Evolutionary conservation across 306 rosid species (phyloP).

Genomic region (Coriaria nepalensis): DNA sequence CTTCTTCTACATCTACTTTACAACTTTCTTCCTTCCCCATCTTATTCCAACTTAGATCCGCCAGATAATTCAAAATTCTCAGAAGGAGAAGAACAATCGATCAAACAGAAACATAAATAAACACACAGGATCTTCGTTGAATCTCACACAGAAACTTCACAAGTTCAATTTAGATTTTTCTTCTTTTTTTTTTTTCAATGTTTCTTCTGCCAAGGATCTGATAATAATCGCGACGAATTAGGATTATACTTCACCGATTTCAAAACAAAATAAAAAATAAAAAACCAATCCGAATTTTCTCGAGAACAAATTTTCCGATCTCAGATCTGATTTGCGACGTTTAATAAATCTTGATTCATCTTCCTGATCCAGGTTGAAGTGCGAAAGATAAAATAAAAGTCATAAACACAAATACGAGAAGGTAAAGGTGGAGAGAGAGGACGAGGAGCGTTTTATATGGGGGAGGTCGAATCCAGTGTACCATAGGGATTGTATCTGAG

Average conservation of each 20-base stretch:
- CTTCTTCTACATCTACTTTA: conserved; percentile 77
- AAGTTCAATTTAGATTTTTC: conserved; percentile 4
- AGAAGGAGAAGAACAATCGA: conserved; percentile 2
- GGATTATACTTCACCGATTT: not conserved
- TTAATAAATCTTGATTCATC: not conserved
- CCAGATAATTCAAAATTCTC: conserved; percentile 14
- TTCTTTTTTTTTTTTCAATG: conserved; percentile 8
- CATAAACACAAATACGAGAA: not conserved
- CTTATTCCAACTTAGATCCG: conserved; percentile 14
- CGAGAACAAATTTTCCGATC: not conserved
- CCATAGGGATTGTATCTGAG: conserved; percentile 28
- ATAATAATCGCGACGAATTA: conserved; percentile 3
- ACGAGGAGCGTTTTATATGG: not conserved
- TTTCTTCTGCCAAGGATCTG: conserved; percentile 14
- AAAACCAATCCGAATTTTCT: not conserved
- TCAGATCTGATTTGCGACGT: conserved; percentile 14
- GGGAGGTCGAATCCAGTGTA: conserved; percentile 23
- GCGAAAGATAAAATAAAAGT: not conserved
- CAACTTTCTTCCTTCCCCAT: conserved; percentile 40
- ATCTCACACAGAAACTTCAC: not conserved
- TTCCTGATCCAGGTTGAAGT: conserved; percentile 4
- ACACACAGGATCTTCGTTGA: not conserved
- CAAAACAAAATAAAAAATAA: not conserved
- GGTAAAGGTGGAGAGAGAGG: not conserved
- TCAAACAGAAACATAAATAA: conserved; percentile 41